These are phyloP conservation scores for Choiromyces venosus DNA, from an alignment of 495 filamentous ascomycete species.

Conservation along the genomic window DNA sequence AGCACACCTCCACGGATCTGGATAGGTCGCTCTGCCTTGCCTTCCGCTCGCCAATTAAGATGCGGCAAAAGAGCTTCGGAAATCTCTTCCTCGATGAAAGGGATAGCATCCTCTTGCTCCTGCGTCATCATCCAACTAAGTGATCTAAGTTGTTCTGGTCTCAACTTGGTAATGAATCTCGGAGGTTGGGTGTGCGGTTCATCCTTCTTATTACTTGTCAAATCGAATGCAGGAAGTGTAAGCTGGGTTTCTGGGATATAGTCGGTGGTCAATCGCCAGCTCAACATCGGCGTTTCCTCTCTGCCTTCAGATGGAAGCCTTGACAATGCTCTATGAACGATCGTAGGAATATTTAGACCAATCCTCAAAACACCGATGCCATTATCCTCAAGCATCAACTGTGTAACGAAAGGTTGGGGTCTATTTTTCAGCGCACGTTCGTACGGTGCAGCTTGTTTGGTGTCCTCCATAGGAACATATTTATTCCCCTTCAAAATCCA, in stretches of 20 bases:
- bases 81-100: slow-evolving; percentile 60
- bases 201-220: slow-evolving; percentile 50
- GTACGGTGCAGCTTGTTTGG: slow-evolving; percentile 40
- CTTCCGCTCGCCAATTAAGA: slow-evolving; percentile 60
- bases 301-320: slow-evolving; percentile 40
- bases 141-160: slow-evolving; percentile 56
- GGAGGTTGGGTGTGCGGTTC: slow-evolving; percentile 44
- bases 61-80: slow-evolving; percentile 59
- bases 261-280: slow-evolving; percentile 54
- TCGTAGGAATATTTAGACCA: slow-evolving; percentile 52
- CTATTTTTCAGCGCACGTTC: slow-evolving; percentile 46
- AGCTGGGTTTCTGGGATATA: slow-evolving; percentile 44
- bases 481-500: slow-evolving; percentile 42
- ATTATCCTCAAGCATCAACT: slow-evolving; percentile 42
- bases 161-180: slow-evolving; percentile 44
- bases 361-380: slow-evolving; percentile 45
- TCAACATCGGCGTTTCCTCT: slow-evolving; percentile 32
- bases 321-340: slow-evolving; percentile 54
- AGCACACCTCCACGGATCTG: slow-evolving; percentile 62
- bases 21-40: slow-evolving; percentile 50
- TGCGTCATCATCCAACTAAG: slow-evolving; percentile 62
- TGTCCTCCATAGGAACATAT: slow-evolving; percentile 43
- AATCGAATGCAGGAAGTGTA: slow-evolving; percentile 42
- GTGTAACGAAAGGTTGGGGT: slow-evolving; percentile 49
- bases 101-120: slow-evolving; percentile 48